A percentile compares a stretch with the other conserved stretches of the same genome.
phyloP scores from a whole-genome alignment of 2,329 filamentous ascomycete species.

The Blastomyces parvus region DNA sequence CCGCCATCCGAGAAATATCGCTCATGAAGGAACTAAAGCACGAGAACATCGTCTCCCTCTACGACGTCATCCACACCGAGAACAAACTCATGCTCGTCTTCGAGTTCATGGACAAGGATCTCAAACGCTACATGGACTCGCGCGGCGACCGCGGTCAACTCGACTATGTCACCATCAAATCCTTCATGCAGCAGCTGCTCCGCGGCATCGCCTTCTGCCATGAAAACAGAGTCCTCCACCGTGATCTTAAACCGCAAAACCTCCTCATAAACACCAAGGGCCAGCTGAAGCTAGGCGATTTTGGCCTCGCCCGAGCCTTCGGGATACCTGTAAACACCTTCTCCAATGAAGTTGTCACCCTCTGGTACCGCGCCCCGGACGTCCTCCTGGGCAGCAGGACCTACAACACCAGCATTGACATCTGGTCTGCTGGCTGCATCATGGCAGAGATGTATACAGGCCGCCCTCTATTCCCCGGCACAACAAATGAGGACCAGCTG shows the following conservation, averaged over 20 bases:
- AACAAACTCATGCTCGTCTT: constrained; percentile 99
- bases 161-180: constrained; percentile 86
- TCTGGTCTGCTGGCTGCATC: constrained; percentile 98
- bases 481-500: constrained; percentile 95
- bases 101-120: constrained; percentile 95
- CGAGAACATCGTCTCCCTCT: constrained; percentile 92
- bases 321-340: constrained; percentile 98
- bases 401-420: constrained; percentile 99
- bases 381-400: constrained; percentile 88
- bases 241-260: constrained; percentile 93
- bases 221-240: constrained; percentile 89
- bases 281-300: constrained; percentile 85
- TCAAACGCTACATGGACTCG: constrained; percentile 98
- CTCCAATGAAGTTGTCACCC: constrained; percentile 92
- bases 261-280: constrained; percentile 89
- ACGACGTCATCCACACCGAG: constrained; percentile 98
- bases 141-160: constrained; percentile 81
- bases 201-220: constrained; percentile 97
- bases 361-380: constrained; percentile 96
- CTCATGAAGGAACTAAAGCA: constrained; percentile 99
- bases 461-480: constrained; percentile 88
- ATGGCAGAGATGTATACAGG: constrained; percentile 99
- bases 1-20: constrained; percentile 95
- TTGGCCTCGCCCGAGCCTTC: constrained; percentile 86
- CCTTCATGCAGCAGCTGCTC: constrained; percentile 97